These are phyloP conservation scores for Venturiaceae sp. DNA, from an alignment of 2,329 filamentous ascomycete genomes.

Conservation along the genomic window DNA sequence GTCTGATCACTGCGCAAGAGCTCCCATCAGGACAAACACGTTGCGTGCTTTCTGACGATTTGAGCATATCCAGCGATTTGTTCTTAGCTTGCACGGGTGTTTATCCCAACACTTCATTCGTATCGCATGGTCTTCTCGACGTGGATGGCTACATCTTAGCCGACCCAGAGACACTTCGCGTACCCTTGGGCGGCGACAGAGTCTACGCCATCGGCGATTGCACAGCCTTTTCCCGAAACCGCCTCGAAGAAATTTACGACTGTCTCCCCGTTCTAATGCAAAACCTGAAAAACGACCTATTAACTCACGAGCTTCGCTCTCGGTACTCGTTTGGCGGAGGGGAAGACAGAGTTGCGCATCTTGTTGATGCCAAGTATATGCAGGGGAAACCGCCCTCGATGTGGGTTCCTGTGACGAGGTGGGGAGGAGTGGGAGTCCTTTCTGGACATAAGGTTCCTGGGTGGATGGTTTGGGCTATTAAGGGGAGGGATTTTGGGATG, in stretches of 20 bases:
- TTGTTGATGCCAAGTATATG: slow-evolving; percentile 16
- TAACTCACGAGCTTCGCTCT: slow-evolving; percentile 21
- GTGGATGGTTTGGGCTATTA: slow-evolving; percentile 21
- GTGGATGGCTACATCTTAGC: slow-evolving; percentile 38
- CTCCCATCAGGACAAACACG: slow-evolving; percentile 10
- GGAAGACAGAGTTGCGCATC: slow-evolving; percentile 13
- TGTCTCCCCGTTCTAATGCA: slow-evolving; percentile 23
- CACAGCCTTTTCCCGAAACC: slow-evolving; percentile 20
- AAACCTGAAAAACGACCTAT: slow-evolving; percentile 23
- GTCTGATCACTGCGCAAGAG: slow-evolving; percentile 10
- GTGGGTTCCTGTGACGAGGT: slow-evolving; percentile 21
- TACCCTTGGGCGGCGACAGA: slow-evolving; percentile 19
- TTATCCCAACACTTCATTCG: slow-evolving; percentile 41
- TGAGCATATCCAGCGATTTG: slow-evolving; percentile 22
- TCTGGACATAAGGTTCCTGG: slow-evolving; percentile 22
- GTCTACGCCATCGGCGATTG: slow-evolving; percentile 28
- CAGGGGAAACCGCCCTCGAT: slow-evolving; percentile 11
- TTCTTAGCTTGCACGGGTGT: slow-evolving; percentile 38
- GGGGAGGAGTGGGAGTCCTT: slow-evolving; percentile 26
- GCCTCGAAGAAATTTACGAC: slow-evolving; percentile 23
- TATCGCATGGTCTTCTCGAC: slow-evolving; percentile 38
- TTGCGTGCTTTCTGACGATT: slow-evolving; percentile 17
- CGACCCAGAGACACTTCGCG: slow-evolving; percentile 34
- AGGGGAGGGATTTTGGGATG: slow-evolving; percentile 26
- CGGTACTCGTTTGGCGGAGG: background rate